Evolutionary conservation across 2,329 filamentous ascomycete species (phyloP).

Genomic region (Zymoseptoria crescenta): DNA sequence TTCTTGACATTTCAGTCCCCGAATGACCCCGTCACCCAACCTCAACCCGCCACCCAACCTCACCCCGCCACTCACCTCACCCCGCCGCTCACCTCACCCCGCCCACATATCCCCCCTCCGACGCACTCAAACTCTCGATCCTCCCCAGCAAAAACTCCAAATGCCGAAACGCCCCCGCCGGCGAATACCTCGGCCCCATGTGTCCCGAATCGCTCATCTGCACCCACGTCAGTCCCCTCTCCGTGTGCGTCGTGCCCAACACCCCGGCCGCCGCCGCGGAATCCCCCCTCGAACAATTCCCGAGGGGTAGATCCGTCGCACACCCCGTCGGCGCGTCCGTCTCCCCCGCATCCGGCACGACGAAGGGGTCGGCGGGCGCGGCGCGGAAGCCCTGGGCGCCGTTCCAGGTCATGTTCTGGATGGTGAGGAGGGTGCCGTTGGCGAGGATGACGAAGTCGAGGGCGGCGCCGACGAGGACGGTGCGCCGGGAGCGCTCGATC

Average conservation of each 20-base stretch:
- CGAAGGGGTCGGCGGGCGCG: constrained; percentile 15
- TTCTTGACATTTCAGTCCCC: too few species aligned
- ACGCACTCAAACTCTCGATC: constrained; percentile 14
- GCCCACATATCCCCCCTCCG: not conserved
- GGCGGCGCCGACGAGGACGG: constrained; percentile 22
- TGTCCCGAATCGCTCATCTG: constrained; percentile 20
- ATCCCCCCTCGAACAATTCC: not conserved
- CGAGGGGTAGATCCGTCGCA: not conserved
- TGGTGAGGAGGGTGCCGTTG: constrained; percentile 21
- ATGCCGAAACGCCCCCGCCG: constrained; percentile 36
- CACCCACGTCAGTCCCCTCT: constrained; percentile 21
- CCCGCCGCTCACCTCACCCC: not conserved
- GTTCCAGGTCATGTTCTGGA: constrained; percentile 28
- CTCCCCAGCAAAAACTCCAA: constrained; percentile 38
- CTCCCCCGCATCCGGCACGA: constrained; percentile 18
- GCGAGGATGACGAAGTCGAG: constrained; percentile 21
- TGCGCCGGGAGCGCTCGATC: constrained; percentile 26
- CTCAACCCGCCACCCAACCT: too few species aligned
- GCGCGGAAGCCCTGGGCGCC: constrained; percentile 23
- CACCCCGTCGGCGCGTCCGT: not conserved
- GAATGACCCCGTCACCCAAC: too few species aligned
- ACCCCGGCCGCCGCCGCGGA: constrained; percentile 20
- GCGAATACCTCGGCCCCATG: constrained; percentile 32
- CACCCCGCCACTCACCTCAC: too few species aligned
- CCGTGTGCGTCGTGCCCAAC: constrained; percentile 19